A percentile compares a stretch with the other conserved stretches of the same genome.
Conservation (phyloP, 1,284 basidiomycete species). For the Boletus smithii region DNA sequence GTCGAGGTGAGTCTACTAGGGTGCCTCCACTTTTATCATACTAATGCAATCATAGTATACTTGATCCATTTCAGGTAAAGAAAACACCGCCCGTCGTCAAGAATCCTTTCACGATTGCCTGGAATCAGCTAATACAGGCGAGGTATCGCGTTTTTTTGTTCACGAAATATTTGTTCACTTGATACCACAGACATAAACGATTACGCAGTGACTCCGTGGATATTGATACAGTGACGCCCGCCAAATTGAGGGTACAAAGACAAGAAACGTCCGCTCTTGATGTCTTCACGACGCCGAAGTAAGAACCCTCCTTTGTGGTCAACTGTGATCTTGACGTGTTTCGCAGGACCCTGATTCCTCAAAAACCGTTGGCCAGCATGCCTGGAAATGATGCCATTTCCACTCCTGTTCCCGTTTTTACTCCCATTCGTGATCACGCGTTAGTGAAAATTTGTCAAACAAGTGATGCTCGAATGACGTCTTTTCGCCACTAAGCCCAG, state of each 20-base stretch:
- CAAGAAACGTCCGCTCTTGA: slow-evolving; percentile 1
- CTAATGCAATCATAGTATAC: slow-evolving; percentile 3
- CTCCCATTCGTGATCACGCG: slow-evolving; percentile 5
- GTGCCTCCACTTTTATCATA: neutral
- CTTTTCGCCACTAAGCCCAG: slow-evolving; percentile 7
- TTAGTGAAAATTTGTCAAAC: slow-evolving; percentile 8
- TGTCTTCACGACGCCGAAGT: slow-evolving; percentile 15
- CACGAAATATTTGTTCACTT: slow-evolving; percentile 3
- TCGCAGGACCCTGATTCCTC: slow-evolving; percentile 2
- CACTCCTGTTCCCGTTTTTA: neutral
- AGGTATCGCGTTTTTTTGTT: slow-evolving; percentile 11
- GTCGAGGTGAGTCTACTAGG: slow-evolving; percentile 2
- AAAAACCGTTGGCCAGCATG: neutral
- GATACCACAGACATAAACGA: slow-evolving; percentile 21
- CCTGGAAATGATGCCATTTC: neutral
- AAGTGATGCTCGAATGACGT: slow-evolving; percentile 2
- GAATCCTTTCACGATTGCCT: slow-evolving; percentile 28
- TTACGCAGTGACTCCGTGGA: slow-evolving; percentile 17
- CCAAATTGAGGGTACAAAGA: slow-evolving; percentile 24
- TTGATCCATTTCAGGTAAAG: neutral
- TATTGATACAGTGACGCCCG: slow-evolving; percentile 4
- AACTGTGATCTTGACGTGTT: neutral
- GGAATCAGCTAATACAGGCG: slow-evolving; percentile 22
- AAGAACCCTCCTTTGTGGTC: neutral
- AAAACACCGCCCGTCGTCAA: neutral